Evolutionary conservation across 2,329 filamentous ascomycete species (phyloP).

Genomic region (Hypoxylon sp.): DNA sequence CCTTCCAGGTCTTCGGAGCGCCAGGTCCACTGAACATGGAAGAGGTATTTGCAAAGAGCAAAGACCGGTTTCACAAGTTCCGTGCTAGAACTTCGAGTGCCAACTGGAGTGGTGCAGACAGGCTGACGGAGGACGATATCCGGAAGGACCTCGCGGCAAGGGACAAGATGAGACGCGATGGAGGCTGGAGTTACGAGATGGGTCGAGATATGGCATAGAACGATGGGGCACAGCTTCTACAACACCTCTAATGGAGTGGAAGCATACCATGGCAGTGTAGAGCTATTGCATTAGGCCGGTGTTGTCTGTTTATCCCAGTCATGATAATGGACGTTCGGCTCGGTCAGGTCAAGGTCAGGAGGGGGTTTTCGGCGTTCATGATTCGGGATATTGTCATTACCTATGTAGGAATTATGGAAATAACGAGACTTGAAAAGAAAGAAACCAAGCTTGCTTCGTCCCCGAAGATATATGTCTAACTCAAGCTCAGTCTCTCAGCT

Average conservation of each 20-base stretch:
- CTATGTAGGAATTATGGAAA: constrained; percentile 9
- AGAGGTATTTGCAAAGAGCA: constrained; percentile 91
- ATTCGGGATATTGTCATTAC: constrained; percentile 13
- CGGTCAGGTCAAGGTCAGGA: constrained; percentile 4
- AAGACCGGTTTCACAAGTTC: constrained; percentile 86
- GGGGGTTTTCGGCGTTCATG: constrained; percentile 19
- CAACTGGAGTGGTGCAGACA: constrained; percentile 86
- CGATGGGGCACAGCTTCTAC: background rate
- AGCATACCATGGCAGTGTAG: background rate
- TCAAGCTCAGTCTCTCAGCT: constrained; percentile 16
- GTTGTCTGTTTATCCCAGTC: constrained; percentile 28
- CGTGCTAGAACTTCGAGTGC: constrained; percentile 90
- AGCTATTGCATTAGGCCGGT: constrained; percentile 38
- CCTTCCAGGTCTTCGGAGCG: constrained; percentile 85
- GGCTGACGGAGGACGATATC: constrained; percentile 77
- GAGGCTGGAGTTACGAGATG: constrained; percentile 71
- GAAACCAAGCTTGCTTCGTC: constrained; percentile 13
- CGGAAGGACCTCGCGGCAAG: constrained; percentile 72
- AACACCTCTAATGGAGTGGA: background rate
- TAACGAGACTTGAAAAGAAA: constrained; percentile 14
- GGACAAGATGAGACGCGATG: constrained; percentile 72
- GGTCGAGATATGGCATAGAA: constrained; percentile 42
- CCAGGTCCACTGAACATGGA: constrained; percentile 92
- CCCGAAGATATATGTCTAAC: constrained; percentile 18
- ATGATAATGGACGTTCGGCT: constrained; percentile 20